Evolutionary conservation across 1,139 yeast genomes (phyloP).

Genomic region (Debaryomyces subglobosus): DNA sequence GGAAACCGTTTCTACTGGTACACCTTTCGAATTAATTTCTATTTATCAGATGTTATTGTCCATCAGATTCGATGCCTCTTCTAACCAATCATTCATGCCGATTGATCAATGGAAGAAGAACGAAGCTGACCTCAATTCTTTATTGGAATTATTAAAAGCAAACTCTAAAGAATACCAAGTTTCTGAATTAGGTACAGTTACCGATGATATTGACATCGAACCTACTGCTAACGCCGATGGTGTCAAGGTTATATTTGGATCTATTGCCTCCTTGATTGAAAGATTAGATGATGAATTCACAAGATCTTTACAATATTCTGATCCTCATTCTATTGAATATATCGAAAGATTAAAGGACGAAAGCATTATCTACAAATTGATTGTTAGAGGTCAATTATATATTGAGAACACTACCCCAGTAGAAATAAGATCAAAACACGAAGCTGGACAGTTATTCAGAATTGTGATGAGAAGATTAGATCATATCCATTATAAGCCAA

Average conservation of each 20-base stretch:
- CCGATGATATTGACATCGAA: conserved; percentile 80
- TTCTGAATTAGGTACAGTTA: conserved; percentile 72
- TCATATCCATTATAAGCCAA: conserved; percentile 91
- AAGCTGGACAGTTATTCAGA: conserved; percentile 71
- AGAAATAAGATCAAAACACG: conserved; percentile 35
- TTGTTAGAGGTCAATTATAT: conserved; percentile 85
- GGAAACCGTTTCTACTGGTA: conserved; percentile 22
- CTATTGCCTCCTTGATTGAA: conserved; percentile 84
- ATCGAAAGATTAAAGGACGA: conserved; percentile 91
- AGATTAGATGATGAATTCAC: conserved; percentile 95
- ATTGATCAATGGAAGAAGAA: conserved; percentile 79
- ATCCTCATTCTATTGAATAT: conserved; percentile 95
- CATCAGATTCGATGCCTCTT: conserved; percentile 79
- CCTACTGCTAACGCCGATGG: conserved; percentile 72
- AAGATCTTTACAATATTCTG: conserved; percentile 82
- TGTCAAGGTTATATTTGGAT: conserved; percentile 76
- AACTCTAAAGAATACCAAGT: conserved; percentile 64
- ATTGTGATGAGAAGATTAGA: conserved; percentile 84
- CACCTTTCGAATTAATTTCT: conserved; percentile 75
- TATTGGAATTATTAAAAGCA: conserved; percentile 70
- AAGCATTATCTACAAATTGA: conserved; percentile 69
- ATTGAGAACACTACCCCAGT: conserved; percentile 66
- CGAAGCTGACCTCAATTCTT: conserved; percentile 59
- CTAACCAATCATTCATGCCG: conserved; percentile 75
- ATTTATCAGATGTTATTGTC: conserved; percentile 84